phyloP scores from a whole-genome alignment of 306 rosid genomes.

The Casuarina glauca region DNA sequence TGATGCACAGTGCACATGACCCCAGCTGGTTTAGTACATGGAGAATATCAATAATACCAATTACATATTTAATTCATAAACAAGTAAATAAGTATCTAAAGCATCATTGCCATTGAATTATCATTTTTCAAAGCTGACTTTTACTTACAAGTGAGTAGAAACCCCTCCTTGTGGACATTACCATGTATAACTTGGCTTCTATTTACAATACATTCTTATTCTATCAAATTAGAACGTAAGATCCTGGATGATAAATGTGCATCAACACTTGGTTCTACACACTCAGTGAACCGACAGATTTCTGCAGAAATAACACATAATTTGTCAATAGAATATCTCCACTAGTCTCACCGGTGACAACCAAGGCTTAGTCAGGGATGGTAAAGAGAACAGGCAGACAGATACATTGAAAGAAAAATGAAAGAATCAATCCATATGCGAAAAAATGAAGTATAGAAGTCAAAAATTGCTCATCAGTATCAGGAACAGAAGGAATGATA shows the following conservation, averaged over 20 bases:
- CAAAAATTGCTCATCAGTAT: neutral
- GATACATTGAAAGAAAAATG: neutral
- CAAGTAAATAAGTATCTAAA: neutral
- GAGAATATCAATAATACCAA: neutral
- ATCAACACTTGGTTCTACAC: neutral
- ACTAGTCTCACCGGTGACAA: neutral
- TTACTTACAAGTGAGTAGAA: neutral
- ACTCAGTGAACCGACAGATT: neutral
- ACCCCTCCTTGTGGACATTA: neutral
- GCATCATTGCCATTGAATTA: neutral
- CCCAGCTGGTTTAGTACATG: neutral
- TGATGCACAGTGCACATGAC: slow-evolving; percentile 44
- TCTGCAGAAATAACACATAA: neutral
- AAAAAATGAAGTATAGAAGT: neutral
- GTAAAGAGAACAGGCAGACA: neutral
- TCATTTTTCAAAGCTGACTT: neutral
- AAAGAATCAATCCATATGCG: neutral
- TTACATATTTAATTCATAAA: neutral
- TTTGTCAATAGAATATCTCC: neutral
- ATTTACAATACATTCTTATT: neutral
- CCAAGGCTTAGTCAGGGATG: neutral
- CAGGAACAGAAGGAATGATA: neutral
- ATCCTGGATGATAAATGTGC: neutral
- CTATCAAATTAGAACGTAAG: neutral
- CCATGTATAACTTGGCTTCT: neutral